Evolutionary conservation across 768 basidiomycete genomes (phyloP).

Genomic region (Pleurotus giganteus): DNA sequence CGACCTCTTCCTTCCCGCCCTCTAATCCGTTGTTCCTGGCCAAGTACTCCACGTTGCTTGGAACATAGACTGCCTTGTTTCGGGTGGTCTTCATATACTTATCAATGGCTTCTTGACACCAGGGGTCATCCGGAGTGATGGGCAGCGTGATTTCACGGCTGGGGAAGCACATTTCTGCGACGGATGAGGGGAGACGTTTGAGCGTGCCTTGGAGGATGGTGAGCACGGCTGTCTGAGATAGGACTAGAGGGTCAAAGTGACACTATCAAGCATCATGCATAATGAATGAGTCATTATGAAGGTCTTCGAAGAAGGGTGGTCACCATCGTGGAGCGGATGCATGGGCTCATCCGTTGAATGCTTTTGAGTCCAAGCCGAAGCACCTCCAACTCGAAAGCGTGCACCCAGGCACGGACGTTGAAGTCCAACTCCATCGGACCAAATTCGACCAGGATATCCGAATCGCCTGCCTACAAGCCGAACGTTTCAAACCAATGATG

Average conservation of each 20-base stretch:
- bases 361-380: conserved; percentile 28
- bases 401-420: conserved; percentile 52
- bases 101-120: conserved; percentile 52
- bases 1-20: conserved; percentile 38
- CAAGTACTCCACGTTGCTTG: conserved; percentile 67
- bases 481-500: too few relatives aligned
- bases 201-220: conserved; percentile 36
- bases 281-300: not conserved
- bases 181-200: conserved; percentile 34
- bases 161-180: conserved; percentile 40
- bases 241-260: conserved; percentile 42
- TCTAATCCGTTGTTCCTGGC: conserved; percentile 59
- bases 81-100: conserved; percentile 57
- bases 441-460: conserved; percentile 62
- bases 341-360: conserved; percentile 43
- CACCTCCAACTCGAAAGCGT: conserved; percentile 48
- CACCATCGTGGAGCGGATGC: conserved; percentile 61
- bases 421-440: conserved; percentile 55
- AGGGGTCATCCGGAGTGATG: conserved; percentile 58
- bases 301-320: not conserved
- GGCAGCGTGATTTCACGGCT: conserved; percentile 59
- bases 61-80: conserved; percentile 61
- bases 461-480: conserved; percentile 59
- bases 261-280: conserved; percentile 28
- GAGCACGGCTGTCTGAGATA: conserved; percentile 45